These are phyloP conservation scores for Monotropa hypopitys DNA, from an alignment of 179 eudicot genomes.

Conservation along the genomic window DNA sequence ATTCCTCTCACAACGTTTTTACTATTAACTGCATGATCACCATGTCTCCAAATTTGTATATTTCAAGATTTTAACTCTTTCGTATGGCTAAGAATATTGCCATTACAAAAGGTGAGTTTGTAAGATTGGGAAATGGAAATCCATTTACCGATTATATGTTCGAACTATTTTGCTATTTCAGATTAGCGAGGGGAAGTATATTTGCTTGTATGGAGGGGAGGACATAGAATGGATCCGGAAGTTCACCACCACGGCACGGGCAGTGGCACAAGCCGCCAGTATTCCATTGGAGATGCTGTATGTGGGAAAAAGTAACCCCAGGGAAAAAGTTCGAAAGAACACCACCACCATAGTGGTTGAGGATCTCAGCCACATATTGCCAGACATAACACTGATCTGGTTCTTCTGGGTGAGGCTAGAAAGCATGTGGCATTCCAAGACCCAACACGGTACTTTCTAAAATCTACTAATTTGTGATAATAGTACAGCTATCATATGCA, in stretches of 20 bases:
- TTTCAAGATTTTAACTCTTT: no score
- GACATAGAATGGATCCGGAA: constrained; percentile 48
- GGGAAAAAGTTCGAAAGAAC: constrained; percentile 36
- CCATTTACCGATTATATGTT: no score
- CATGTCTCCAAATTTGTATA: no score
- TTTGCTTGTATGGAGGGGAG: constrained; percentile 83
- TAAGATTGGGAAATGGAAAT: no score
- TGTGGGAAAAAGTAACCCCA: constrained; percentile 53
- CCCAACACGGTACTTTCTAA: constrained; percentile 33
- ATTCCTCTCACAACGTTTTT: no score
- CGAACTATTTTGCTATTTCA: constrained; percentile 4
- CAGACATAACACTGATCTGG: constrained; percentile 42
- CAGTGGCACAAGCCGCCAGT: background rate
- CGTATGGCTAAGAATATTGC: no score
- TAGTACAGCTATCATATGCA: background rate
- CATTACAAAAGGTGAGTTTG: no score
- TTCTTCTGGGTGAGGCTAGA: constrained; percentile 77
- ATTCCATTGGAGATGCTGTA: constrained; percentile 62
- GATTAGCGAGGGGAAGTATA: constrained; percentile 37
- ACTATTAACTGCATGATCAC: no score
- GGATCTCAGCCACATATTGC: constrained; percentile 34
- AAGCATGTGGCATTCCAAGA: constrained; percentile 74
- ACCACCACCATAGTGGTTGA: constrained; percentile 21
- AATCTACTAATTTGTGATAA: background rate
- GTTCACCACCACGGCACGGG: constrained; percentile 17